These are phyloP conservation scores for Xylaria telfairii DNA, from an alignment of 495 filamentous ascomycete genomes.

Conservation along the genomic window DNA sequence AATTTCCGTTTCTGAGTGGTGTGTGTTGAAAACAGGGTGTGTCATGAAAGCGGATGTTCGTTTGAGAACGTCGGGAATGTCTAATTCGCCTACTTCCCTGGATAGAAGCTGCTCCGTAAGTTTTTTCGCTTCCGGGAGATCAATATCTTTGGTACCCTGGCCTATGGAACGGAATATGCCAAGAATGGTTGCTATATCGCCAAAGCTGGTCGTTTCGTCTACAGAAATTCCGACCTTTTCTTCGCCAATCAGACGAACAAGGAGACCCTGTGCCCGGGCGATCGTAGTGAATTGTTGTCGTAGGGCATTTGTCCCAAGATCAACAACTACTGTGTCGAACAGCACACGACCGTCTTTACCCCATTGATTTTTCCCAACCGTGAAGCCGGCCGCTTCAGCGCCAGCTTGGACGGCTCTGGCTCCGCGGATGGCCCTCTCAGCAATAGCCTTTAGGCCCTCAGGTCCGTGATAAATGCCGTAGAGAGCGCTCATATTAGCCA, in stretches of 20 bases:
- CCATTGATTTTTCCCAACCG: constrained; percentile 62
- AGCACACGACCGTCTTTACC: constrained; percentile 60
- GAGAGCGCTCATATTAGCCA: constrained; percentile 97
- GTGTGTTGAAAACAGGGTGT: constrained; percentile 94
- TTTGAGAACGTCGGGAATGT: constrained; percentile 65
- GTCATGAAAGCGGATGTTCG: constrained; percentile 80
- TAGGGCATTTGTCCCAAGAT: constrained; percentile 45
- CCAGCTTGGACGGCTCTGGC: constrained; percentile 73
- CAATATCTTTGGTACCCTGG: constrained; percentile 19
- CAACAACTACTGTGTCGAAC: constrained; percentile 85
- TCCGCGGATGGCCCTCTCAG: constrained; percentile 73
- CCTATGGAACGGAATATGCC: constrained; percentile 22
- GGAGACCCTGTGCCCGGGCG: constrained; percentile 32
- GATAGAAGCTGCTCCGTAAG: constrained; percentile 43
- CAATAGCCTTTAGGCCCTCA: constrained; percentile 81
- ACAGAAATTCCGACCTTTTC: constrained; percentile 46
- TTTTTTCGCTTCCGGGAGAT: constrained; percentile 44
- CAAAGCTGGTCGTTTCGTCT: constrained; percentile 48
- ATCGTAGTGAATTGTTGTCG: constrained; percentile 15
- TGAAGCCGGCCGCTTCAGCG: constrained; percentile 69
- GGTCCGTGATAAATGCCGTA: constrained; percentile 99
- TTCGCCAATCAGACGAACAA: constrained; percentile 34
- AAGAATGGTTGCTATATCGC: constrained; percentile 39
- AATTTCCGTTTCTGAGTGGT: constrained; percentile 97
- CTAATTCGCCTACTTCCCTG: constrained; percentile 52